Base-by-base conservation (phyloP, 208 protist species). In the Lotmaria passim region DNA sequence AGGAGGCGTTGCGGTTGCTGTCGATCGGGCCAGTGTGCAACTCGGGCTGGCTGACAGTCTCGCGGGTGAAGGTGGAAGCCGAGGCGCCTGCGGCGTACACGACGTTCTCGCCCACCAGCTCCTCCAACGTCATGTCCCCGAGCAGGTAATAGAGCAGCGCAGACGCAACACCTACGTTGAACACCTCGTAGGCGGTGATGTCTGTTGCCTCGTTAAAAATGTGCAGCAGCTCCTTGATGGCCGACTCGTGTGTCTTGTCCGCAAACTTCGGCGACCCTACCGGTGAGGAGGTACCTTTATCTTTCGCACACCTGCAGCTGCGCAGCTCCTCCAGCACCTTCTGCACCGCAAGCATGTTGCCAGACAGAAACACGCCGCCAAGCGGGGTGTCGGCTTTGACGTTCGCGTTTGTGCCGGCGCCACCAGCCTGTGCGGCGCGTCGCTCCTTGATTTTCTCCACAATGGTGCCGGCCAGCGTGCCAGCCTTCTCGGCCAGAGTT, bases 161-260 rank as follows among this genome's bases (percentile, higher is more conserved):
- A 1, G 53, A 64, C 3, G 79, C 81, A 10, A 87, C 52, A 15
- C 73, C 71, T 11, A 85, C 69, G 38, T 81, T 76, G 47, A 68
- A 74, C 7, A 87, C 73, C 53, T 90, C 81, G 70, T 81, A 83
- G 26, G 85, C 31, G 17, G 85, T 90, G 7, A 85, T 72, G 43
- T 75, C 57, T n/a, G 30, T 62, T 11, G 70, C 77, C 36, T 66
- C 57, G 14, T 55, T 44, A 24, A 89, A 71, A 7, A 78, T 72
- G 23, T 58, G 53, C 41, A 85, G 71, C 14, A 89, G 75, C 34
- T 78, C 60, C 0, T 44, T 51, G 10, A 89, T 56, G 11, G 57
- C 43, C 2, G 21, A 17, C 43, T 81, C 63, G 50, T 89, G 83
- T 7, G 61, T 73, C 23, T 69, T 75, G 26, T 47, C 50, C 2